Evolutionary conservation across 2,329 filamentous ascomycete genomes (phyloP).

Genomic region (Paraconiothyrium sp.): DNA sequence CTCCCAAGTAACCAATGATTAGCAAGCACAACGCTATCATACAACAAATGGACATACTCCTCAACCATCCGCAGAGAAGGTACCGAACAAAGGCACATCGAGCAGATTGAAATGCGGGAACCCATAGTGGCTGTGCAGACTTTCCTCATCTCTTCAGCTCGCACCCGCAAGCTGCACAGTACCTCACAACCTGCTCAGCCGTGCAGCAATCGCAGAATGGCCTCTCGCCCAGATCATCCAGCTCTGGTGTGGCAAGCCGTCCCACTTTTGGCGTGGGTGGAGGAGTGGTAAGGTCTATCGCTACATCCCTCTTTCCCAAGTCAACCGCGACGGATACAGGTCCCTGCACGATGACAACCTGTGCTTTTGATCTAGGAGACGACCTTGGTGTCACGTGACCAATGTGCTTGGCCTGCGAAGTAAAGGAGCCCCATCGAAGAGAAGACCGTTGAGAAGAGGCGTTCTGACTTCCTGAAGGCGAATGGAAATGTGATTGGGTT

Average conservation of each 20-base stretch:
- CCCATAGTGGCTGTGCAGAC: not conserved
- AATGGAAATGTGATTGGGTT: not conserved
- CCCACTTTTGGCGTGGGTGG: conserved; percentile 43
- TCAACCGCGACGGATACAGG: conserved; percentile 3
- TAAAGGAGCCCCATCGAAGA: not conserved
- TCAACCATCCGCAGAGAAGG: not conserved
- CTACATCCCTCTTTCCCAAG: not conserved
- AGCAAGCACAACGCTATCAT: not conserved
- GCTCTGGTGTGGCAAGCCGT: conserved; percentile 46
- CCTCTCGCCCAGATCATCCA: conserved; percentile 36
- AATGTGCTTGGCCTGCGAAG: not conserved
- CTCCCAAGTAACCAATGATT: not conserved
- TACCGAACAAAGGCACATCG: not conserved
- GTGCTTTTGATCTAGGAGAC: conserved; percentile 19
- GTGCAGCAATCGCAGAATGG: conserved; percentile 47
- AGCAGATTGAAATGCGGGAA: not conserved
- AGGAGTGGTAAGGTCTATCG: conserved; percentile 23
- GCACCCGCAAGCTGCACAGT: conserved; percentile 32
- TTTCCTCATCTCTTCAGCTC: conserved; percentile 11
- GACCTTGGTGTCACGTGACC: conserved; percentile 17
- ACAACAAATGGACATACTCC: not conserved
- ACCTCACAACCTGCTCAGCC: conserved; percentile 21
- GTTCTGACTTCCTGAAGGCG: conserved; percentile 3
- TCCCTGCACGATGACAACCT: conserved; percentile 30
- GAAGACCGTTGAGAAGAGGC: not conserved